Conservation (phyloP, 106 monocot genomes). For the Allium cepa region DNA sequence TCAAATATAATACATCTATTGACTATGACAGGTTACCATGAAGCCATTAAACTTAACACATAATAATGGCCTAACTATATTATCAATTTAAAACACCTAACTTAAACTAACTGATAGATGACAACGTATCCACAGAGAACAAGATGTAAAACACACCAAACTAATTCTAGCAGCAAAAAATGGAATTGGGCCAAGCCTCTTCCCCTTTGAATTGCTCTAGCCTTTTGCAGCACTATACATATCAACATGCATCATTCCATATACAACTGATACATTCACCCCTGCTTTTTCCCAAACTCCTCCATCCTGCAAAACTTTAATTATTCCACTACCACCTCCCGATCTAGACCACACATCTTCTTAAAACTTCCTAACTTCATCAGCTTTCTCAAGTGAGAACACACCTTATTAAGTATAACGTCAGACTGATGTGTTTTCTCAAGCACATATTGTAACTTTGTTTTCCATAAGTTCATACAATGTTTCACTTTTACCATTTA, state of each 20-base stretch:
- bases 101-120: background rate
- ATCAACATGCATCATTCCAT: conserved; percentile 90
- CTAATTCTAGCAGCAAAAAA: conserved; percentile 98
- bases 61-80: too few species aligned
- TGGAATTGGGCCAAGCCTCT: conserved; percentile 71
- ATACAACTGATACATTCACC: conserved; percentile 94
- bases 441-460: too few species aligned
- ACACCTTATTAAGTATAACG: background rate
- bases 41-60: too few species aligned
- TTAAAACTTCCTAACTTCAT: conserved; percentile 59
- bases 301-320: conserved; percentile 84
- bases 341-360: conserved; percentile 99
- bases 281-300: conserved; percentile 95
- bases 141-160: conserved; percentile 27
- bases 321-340: conserved; percentile 92
- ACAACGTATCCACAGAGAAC: background rate
- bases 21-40: too few species aligned
- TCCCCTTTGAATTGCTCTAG: conserved; percentile 8
- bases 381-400: conserved; percentile 75
- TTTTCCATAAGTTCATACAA: too few species aligned
- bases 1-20: too few species aligned
- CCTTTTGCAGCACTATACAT: conserved; percentile 88
- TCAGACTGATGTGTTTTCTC: too few species aligned
- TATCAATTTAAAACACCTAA: background rate
- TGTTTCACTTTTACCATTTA: too few species aligned